Evolutionary conservation across 192 early-diverging fungal species (phyloP).

Genomic region (Thamnidium elegans): DNA sequence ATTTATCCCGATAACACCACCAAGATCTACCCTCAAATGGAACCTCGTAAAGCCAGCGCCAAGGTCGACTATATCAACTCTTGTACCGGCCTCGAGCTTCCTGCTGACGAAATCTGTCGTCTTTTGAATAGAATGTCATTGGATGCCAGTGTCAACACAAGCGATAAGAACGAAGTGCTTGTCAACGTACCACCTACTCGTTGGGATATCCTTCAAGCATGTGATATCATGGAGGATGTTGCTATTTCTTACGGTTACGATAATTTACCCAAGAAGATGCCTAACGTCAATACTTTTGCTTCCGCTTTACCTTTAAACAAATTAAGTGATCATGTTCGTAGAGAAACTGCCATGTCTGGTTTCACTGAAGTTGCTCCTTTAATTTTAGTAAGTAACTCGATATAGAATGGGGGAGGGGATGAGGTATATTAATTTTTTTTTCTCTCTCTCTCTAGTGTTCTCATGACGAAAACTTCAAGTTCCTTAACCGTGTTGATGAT

Average conservation of each 20-base stretch:
- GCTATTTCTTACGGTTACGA: constrained; percentile 97
- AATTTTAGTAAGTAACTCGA: constrained; percentile 73
- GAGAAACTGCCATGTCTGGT: constrained; percentile 85
- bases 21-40: constrained; percentile 72
- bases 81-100: constrained; percentile 71
- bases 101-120: constrained; percentile 64
- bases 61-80: constrained; percentile 87
- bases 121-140: constrained; percentile 89
- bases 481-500: constrained; percentile 78
- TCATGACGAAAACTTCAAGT: constrained; percentile 94
- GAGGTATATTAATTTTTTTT: no score
- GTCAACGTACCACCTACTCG: constrained; percentile 88
- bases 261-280: constrained; percentile 79
- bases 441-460: no score
- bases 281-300: constrained; percentile 80
- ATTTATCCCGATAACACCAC: constrained; percentile 75
- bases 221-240: constrained; percentile 97
- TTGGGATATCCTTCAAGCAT: constrained; percentile 92
- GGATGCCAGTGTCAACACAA: constrained; percentile 51
- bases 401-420: no score
- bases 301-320: constrained; percentile 91
- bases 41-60: constrained; percentile 64
- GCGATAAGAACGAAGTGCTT: constrained; percentile 54
- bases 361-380: constrained; percentile 94
- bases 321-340: constrained; percentile 80